Percentiles rank a stretch among this genome's conserved stretches.
These are phyloP conservation scores for Trypanosoma lewisi DNA, from an alignment of 208 protist genomes.

Conservation along the genomic window DNA sequence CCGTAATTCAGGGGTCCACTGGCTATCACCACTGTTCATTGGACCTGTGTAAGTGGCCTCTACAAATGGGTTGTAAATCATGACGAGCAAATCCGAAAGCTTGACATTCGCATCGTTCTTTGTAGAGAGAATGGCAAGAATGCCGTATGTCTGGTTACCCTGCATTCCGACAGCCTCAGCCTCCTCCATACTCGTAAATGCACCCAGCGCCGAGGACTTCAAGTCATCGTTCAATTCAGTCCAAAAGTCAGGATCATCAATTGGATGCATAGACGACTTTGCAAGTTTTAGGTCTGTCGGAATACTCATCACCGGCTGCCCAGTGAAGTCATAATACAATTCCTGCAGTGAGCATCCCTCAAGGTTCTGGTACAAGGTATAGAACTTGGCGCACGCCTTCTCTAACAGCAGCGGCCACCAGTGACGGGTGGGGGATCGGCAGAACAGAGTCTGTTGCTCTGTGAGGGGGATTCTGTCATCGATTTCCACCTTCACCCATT, in stretches of 20 bases:
- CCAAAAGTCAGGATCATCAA: slow-evolving; percentile 65
- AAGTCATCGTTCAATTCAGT: slow-evolving; percentile 40
- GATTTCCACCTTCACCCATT: slow-evolving; percentile 67
- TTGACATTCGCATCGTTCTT: neutral
- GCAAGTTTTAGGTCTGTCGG: slow-evolving; percentile 32
- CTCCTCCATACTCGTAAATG: slow-evolving; percentile 48
- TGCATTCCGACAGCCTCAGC: slow-evolving; percentile 46
- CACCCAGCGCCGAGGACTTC: slow-evolving; percentile 33
- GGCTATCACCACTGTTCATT: slow-evolving; percentile 53
- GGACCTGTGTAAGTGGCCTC: slow-evolving; percentile 51
- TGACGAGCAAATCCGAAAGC: slow-evolving; percentile 52
- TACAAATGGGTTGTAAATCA: slow-evolving; percentile 42
- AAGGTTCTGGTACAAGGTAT: slow-evolving; percentile 66
- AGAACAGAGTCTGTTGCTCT: slow-evolving; percentile 49
- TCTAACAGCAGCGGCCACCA: slow-evolving; percentile 73
- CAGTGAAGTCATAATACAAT: slow-evolving; percentile 61
- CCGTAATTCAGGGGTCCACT: slow-evolving; percentile 49
- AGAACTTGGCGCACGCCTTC: slow-evolving; percentile 85
- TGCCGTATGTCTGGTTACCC: slow-evolving; percentile 55
- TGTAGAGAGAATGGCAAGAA: slow-evolving; percentile 46
- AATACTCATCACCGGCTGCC: slow-evolving; percentile 38
- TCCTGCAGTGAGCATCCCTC: slow-evolving; percentile 54
- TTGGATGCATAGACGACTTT: slow-evolving; percentile 39
- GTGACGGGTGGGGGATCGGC: slow-evolving; percentile 53
- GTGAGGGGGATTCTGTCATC: slow-evolving; percentile 53